Base-by-base conservation (phyloP, 2,329 filamentous ascomycete genomes). In the Escovopsis sp. region DNA sequence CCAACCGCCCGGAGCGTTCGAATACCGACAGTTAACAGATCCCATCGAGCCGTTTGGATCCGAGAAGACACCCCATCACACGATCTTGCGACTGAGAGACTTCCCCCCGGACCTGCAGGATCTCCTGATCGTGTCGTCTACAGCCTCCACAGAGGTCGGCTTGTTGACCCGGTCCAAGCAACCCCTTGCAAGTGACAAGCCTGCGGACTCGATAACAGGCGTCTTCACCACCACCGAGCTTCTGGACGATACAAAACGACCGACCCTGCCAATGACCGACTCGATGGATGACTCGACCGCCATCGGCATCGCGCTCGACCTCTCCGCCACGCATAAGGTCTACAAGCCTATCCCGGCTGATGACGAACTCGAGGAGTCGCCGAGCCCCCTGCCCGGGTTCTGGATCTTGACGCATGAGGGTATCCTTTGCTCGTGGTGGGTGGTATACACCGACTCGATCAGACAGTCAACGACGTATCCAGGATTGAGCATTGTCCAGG, bases 331-430 rank as follows among this genome's bases (percentile, higher is more conserved):
- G 45, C 82, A 89, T 40, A 84, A 76, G 50, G 83, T 94, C 2
- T 69, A 76, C 47, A 79, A 81, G 48, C 88, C 88, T 2, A 82
- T 94, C 44, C 76, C 76, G 15, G 72, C 76, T 1, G 81, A 91
- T 47, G 77, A 75, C 47, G 81, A 94, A 53, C 76, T 93, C 37
- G 73, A 82, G 29, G 74, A 88, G 52, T 93, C 87, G 5, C 72
- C 80, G 0, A 79, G 76, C 1, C 89, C 91, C 11, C 63, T 96
- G 8, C 91, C 91, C 6, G 85, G 80, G 10, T 68, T 94, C 35
- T 81, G 91, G 70, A 72, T 86, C 27, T 67, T 98, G 13, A 96
- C 93, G 45, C 81, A 94, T 49, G 85, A 95, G 53, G 91, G 91
- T 48, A 65, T 94, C 9, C 67, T 98, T 13, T 78, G 76, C 37